phyloP scores from a whole-genome alignment of 228 moss, liverwort and hornwort genomes.

The Sphagnum fallax region DNA sequence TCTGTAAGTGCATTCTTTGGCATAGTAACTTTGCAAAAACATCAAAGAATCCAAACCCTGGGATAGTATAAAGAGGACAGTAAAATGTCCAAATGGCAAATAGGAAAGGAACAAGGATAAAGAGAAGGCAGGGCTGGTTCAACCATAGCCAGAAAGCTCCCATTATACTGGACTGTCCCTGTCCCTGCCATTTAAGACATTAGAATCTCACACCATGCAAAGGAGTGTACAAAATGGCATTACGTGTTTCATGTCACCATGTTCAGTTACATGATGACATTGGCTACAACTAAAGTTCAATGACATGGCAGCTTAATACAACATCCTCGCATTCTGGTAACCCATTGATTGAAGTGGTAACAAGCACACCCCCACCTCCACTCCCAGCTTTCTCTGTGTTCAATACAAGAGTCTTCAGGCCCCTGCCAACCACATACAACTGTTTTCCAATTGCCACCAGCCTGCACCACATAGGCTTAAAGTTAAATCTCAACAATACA shows the following conservation, averaged over 20 bases:
- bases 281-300: slow-evolving; percentile 22
- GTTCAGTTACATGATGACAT: neutral
- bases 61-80: too few relatives aligned
- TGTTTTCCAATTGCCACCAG: slow-evolving; percentile 35
- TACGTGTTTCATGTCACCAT: neutral
- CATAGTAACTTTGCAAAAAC: too few relatives aligned
- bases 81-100: neutral
- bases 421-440: slow-evolving; percentile 47
- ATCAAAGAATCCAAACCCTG: too few relatives aligned
- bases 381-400: slow-evolving; percentile 23
- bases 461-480: slow-evolving; percentile 12
- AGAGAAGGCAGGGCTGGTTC: slow-evolving; percentile 10
- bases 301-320: slow-evolving; percentile 46
- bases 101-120: neutral
- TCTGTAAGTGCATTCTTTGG: too few relatives aligned
- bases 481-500: too few relatives aligned
- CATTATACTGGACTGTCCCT: neutral
- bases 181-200: too few relatives aligned
- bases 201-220: too few relatives aligned
- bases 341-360: slow-evolving; percentile 34
- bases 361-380: slow-evolving; percentile 11
- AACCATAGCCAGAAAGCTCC: slow-evolving; percentile 10
- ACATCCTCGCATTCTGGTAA: slow-evolving; percentile 22
- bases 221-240: neutral
- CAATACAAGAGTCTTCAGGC: slow-evolving; percentile 31